Evolutionary conservation across 768 basidiomycete genomes (phyloP), one percentile per base, ranked within the genome.

Genomic region (Kwoniella sp.): DNA sequence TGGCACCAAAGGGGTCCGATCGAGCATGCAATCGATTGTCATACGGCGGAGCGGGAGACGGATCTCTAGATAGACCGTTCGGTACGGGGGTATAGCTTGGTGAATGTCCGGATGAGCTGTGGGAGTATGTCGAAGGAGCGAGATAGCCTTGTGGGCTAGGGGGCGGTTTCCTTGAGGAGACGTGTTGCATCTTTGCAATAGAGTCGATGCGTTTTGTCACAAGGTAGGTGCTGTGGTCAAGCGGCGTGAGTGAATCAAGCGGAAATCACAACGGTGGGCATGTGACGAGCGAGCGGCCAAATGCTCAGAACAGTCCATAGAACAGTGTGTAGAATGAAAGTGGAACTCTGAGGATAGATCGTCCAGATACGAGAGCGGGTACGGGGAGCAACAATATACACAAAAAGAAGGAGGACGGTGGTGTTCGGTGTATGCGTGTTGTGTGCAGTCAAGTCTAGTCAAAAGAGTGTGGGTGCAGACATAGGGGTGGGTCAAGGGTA

Each of bases 31-130:
- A n/a, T 29, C 37, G 47, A 29, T 46, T 47, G 24, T 56, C 55
- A 37, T 68, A 68, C 6, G 67, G 63, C 10, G 67, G 67, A 24
- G 67, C 67, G 15, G 67, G 67, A n/a, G 67, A 64, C 27, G 29
- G 63, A 19, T 49, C 36, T 25, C 67, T n/a, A 25, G 63, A 53
- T 15, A 25, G 15, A 8, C n/a, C 26, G 19, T 25, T 25, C 29
- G 17, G 9, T 12, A 27, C 6, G 24, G 64, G 25, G 7, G 58
- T 26, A 33, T 55, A 55, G 17, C 29, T 29, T 2, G 40, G 58
- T 2, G 50, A 52, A n/a, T 44, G 58, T 36, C 25, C 24, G 46
- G 10, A 12, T n/a, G 54, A n/a, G 19, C 53, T 55, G 29, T 49
- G 53, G 24, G 60, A 48, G 44, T 49, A 33, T 13, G 19, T 40